A percentile compares a stretch with the other conserved stretches of the same genome.
Conservation (phyloP, 495 filamentous ascomycete species). For the Tirmania nivea region DNA sequence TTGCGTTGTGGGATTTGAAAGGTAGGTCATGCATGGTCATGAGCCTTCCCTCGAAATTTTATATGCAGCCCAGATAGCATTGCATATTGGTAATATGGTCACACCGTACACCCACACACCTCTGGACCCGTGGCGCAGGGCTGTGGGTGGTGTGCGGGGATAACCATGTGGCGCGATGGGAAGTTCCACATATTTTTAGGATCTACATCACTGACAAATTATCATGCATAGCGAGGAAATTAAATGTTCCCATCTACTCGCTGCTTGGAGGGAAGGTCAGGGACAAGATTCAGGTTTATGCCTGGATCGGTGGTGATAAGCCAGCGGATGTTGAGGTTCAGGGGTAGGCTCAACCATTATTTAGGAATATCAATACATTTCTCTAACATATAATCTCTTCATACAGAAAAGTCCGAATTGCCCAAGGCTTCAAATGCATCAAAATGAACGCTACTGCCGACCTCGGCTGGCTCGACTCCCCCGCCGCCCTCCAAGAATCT, state of each 20-base stretch:
- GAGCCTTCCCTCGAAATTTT: not conserved
- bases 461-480: constrained; percentile 59
- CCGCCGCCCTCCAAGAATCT: constrained; percentile 36
- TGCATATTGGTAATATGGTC: no score
- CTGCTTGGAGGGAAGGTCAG: constrained; percentile 58
- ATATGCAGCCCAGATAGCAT: not conserved
- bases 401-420: constrained; percentile 33
- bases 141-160: no score
- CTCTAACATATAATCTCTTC: not conserved
- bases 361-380: not conserved
- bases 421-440: constrained; percentile 48
- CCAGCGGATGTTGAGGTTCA: constrained; percentile 44
- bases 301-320: constrained; percentile 76
- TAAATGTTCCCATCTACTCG: constrained; percentile 51
- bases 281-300: constrained; percentile 52
- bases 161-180: no score
- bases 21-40: constrained; percentile 4
- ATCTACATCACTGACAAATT: not conserved
- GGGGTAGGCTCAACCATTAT: constrained; percentile 26
- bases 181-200: no score
- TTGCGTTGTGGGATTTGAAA: constrained; percentile 68
- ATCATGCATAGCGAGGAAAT: constrained; percentile 22
- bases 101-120: no score
- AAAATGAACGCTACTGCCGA: constrained; percentile 76
- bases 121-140: not conserved